A percentile compares a stretch with the other conserved stretches of the same genome.
These are phyloP conservation scores for Ustilago vetiveriae DNA, from an alignment of 1,284 basidiomycete species.

Conservation along the genomic window DNA sequence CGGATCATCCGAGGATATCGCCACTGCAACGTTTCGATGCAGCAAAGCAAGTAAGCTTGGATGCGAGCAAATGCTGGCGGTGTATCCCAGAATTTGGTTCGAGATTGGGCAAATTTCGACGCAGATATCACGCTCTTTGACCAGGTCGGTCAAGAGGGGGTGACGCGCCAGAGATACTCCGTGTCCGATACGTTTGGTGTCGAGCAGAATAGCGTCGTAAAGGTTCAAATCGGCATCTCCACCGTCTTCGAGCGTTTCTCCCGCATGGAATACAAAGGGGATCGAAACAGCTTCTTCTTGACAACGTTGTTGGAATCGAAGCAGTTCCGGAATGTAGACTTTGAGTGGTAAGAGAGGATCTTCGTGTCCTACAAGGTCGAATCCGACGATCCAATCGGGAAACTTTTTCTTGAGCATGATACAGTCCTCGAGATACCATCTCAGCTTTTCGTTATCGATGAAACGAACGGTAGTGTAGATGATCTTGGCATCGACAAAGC, in stretches of 20 bases:
- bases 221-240: conserved; percentile 75
- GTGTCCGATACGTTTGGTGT: conserved; percentile 81
- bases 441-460: conserved; percentile 73
- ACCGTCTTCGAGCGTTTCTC: conserved; percentile 80
- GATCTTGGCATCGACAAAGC: conserved; percentile 47
- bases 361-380: conserved; percentile 82
- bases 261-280: conserved; percentile 82
- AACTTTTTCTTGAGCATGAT: conserved; percentile 78
- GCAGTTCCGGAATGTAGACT: conserved; percentile 75
- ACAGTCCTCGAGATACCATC: conserved; percentile 78
- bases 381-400: conserved; percentile 78
- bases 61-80: conserved; percentile 31
- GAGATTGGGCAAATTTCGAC: conserved; percentile 72
- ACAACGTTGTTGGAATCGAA: conserved; percentile 74
- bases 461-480: conserved; percentile 76
- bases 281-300: conserved; percentile 74
- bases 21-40: conserved; percentile 77
- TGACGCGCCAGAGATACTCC: conserved; percentile 80
- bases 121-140: conserved; percentile 74
- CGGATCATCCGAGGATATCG: conserved; percentile 78
- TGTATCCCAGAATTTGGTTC: conserved; percentile 54
- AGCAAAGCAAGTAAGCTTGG: conserved; percentile 69
- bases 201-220: conserved; percentile 80
- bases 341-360: conserved; percentile 74
- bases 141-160: conserved; percentile 76